A percentile compares a stretch with the other conserved stretches of the same genome.
Evolutionary conservation across 2,329 filamentous ascomycete species (phyloP).

Genomic region (Aspergillus pseudotamarii): DNA sequence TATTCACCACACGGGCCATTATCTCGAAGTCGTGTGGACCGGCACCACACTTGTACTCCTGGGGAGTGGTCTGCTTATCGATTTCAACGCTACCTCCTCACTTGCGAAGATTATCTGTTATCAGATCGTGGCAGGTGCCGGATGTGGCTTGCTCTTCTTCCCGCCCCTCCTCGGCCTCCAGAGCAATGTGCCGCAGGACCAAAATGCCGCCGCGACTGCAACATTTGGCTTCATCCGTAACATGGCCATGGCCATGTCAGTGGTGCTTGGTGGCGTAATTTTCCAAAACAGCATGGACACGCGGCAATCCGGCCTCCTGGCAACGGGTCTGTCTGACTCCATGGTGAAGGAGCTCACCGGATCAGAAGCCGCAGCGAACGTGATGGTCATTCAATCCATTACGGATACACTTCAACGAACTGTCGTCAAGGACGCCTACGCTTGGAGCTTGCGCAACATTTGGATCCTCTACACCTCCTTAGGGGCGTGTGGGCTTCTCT

Average conservation of each 20-base stretch:
- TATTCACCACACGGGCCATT: slow-evolving; percentile 55
- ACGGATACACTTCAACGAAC: slow-evolving; percentile 39
- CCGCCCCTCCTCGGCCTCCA: slow-evolving; percentile 62
- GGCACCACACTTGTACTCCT: slow-evolving; percentile 48
- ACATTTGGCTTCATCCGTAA: slow-evolving; percentile 63
- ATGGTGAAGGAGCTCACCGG: slow-evolving; percentile 39
- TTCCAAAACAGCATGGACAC: slow-evolving; percentile 65
- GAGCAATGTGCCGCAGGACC: slow-evolving; percentile 50
- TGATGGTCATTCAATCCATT: slow-evolving; percentile 47
- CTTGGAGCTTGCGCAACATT: slow-evolving; percentile 50
- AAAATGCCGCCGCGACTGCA: slow-evolving; percentile 56
- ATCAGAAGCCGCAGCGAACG: slow-evolving; percentile 50
- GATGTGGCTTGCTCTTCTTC: slow-evolving; percentile 57
- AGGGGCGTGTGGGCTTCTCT: slow-evolving; percentile 29
- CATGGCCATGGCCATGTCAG: slow-evolving; percentile 67
- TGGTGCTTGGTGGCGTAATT: slow-evolving; percentile 76
- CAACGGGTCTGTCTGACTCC: slow-evolving; percentile 42
- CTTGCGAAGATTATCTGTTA: slow-evolving; percentile 50
- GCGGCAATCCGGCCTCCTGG: slow-evolving; percentile 49
- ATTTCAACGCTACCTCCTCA: slow-evolving; percentile 39
- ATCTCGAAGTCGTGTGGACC: slow-evolving; percentile 50
- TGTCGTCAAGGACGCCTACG: slow-evolving; percentile 50
- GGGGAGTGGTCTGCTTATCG: slow-evolving; percentile 53
- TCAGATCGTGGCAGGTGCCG: slow-evolving; percentile 55
- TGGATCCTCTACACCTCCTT: slow-evolving; percentile 47